phyloP scores from a whole-genome alignment of 2,329 filamentous ascomycete species.

The Orbilia blumenaviensis region DNA sequence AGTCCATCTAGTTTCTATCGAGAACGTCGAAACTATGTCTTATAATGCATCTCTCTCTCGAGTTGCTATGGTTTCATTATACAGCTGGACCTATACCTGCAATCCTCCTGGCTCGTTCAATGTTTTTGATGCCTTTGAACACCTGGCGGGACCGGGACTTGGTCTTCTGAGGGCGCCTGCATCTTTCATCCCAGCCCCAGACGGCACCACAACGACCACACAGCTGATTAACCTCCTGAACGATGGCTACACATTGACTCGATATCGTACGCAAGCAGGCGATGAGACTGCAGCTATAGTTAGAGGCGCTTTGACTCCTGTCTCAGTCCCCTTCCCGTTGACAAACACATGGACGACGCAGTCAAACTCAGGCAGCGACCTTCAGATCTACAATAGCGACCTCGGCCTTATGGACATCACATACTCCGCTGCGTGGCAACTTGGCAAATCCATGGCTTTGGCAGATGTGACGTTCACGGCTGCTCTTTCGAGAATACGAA shows the following conservation, averaged over 20 bases:
- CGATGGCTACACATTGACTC: slow-evolving; percentile 62
- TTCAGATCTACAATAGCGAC: slow-evolving; percentile 61
- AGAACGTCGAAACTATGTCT: slow-evolving; percentile 59
- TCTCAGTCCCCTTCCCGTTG: slow-evolving; percentile 51
- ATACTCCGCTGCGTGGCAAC: slow-evolving; percentile 63
- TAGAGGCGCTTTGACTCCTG: slow-evolving; percentile 61
- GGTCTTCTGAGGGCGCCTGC: no score
- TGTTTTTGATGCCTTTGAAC: slow-evolving; percentile 59
- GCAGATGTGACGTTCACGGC: slow-evolving; percentile 59
- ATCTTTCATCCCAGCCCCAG: neutral
- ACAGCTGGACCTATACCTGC: slow-evolving; percentile 62
- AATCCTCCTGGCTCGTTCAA: slow-evolving; percentile 60
- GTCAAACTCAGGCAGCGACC: slow-evolving; percentile 59
- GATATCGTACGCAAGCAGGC: slow-evolving; percentile 61
- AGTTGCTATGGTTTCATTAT: slow-evolving; percentile 60
- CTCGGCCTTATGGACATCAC: slow-evolving; percentile 63
- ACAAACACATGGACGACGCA: slow-evolving; percentile 53
- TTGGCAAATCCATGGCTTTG: slow-evolving; percentile 62
- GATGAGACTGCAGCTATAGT: slow-evolving; percentile 61
- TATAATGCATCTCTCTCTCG: neutral
- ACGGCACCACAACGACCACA: neutral
- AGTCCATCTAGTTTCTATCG: slow-evolving; percentile 62
- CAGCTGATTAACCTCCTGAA: slow-evolving; percentile 55
- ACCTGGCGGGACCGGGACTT: slow-evolving; percentile 50
- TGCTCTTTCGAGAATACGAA: slow-evolving; percentile 55